phyloP scores from a whole-genome alignment of 371 early-diverging fungal genomes.

The Encephalitozoon hellem region DNA sequence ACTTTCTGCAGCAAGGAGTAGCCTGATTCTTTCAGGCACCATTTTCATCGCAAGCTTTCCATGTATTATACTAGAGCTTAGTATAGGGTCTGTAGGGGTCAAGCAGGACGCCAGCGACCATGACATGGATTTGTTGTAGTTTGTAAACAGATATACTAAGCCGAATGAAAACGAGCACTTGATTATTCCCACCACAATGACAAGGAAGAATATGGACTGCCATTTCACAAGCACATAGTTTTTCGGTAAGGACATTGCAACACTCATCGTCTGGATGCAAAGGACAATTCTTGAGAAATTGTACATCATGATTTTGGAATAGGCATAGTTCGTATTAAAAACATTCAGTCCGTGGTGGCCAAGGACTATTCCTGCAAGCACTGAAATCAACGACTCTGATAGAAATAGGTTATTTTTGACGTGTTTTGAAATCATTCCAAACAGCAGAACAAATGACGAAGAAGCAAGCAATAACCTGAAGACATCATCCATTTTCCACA shows the following conservation, averaged over 20 bases:
- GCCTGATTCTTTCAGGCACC: conserved; percentile 69
- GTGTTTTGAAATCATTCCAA: conserved; percentile 76
- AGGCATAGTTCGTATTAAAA: conserved; percentile 26
- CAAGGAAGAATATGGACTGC: conserved; percentile 67
- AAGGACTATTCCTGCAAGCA: conserved; percentile 73
- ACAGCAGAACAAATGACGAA: conserved; percentile 68
- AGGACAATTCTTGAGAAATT: conserved; percentile 58
- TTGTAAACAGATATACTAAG: not conserved
- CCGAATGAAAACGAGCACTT: conserved; percentile 38
- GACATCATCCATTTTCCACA: conserved; percentile 35
- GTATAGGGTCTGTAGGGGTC: conserved; percentile 86
- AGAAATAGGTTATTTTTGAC: conserved; percentile 77
- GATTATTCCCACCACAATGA: conserved; percentile 60
- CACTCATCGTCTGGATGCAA: conserved; percentile 59
- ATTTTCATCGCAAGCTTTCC: conserved; percentile 80
- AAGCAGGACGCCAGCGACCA: conserved; percentile 70
- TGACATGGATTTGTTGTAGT: not conserved
- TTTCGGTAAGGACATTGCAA: conserved; percentile 54
- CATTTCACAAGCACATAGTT: conserved; percentile 57
- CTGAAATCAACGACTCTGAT: conserved; percentile 77
- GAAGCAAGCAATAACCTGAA: conserved; percentile 19
- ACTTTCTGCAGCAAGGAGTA: conserved; percentile 71
- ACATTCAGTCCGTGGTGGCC: conserved; percentile 62
- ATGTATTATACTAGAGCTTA: conserved; percentile 79
- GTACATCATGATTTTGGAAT: conserved; percentile 42